Percentiles rank a stretch among this genome's conserved stretches.
These are phyloP conservation scores for Pseudonectria buxi DNA, from an alignment of 2,329 filamentous ascomycete species.

Conservation along the genomic window DNA sequence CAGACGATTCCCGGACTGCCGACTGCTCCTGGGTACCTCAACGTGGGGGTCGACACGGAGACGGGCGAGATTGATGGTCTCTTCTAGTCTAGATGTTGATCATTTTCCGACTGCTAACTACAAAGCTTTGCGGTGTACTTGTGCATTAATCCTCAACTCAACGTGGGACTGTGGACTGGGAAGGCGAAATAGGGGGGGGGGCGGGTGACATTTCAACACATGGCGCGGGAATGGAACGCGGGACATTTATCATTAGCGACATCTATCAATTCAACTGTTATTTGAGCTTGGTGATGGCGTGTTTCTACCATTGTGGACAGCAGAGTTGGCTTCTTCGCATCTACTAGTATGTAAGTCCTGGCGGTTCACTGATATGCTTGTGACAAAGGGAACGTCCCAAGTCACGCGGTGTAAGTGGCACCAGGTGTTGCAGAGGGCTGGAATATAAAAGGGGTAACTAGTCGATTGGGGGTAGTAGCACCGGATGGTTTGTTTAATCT, in stretches of 20 bases:
- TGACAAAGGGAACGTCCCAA: no score
- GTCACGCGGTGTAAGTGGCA: no score
- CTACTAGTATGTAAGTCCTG: no score
- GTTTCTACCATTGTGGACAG: no score
- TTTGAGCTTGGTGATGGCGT: no score
- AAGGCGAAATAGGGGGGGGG: constrained; percentile 15
- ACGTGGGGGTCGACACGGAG: constrained; percentile 77
- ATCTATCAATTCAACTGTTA: no score
- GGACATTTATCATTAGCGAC: background rate
- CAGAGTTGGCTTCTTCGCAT: no score
- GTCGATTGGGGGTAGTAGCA: no score
- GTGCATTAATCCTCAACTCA: constrained; percentile 19
- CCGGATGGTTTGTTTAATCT: no score
- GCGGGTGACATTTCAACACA: constrained; percentile 24
- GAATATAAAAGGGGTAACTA: no score
- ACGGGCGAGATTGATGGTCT: constrained; percentile 84
- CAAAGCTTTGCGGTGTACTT: constrained; percentile 1
- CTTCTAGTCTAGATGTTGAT: constrained; percentile 54
- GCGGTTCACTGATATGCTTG: no score
- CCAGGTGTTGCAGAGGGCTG: no score
- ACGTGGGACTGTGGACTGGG: constrained; percentile 18
- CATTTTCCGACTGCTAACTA: constrained; percentile 3
- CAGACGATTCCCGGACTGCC: constrained; percentile 96
- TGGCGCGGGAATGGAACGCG: constrained; percentile 13
- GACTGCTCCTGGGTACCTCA: constrained; percentile 90